A percentile compares a stretch with the other conserved stretches of the same genome.
Conservation (phyloP, 352 stramenopile species). For the Pythium apleroticum region DNA sequence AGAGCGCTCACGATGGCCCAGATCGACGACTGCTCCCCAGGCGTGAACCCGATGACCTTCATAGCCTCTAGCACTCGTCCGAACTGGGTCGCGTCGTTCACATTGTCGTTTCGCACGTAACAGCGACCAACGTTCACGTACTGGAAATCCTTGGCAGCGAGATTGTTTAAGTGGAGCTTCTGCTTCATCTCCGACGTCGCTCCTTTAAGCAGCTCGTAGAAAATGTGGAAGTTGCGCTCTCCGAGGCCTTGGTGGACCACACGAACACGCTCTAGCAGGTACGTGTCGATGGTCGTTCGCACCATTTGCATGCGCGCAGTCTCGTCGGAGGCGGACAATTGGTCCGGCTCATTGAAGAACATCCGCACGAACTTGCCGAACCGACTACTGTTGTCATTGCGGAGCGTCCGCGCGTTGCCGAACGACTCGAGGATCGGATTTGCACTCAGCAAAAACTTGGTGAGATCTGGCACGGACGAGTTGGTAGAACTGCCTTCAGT, state of each 20-base stretch:
- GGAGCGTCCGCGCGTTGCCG: conserved; percentile 82
- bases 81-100: conserved; percentile 67
- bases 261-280: conserved; percentile 93
- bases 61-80: conserved; percentile 65
- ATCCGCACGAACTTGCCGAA: conserved; percentile 92
- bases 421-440: conserved; percentile 92
- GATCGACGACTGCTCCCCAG: conserved; percentile 55
- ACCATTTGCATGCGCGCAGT: conserved; percentile 53
- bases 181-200: conserved; percentile 46
- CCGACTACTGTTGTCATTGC: conserved; percentile 89
- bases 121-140: conserved; percentile 72
- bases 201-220: conserved; percentile 74
- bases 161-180: conserved; percentile 37
- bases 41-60: conserved; percentile 66
- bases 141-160: conserved; percentile 49
- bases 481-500: background rate
- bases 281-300: conserved; percentile 80
- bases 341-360: conserved; percentile 58
- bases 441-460: conserved; percentile 64
- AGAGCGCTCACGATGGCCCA: conserved; percentile 73
- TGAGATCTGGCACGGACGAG: conserved; percentile 12
- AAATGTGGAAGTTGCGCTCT: conserved; percentile 84
- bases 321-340: conserved; percentile 10
- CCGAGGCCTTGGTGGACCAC: conserved; percentile 71
- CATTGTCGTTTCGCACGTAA: conserved; percentile 63